Base-by-base conservation (phyloP, 2,329 filamentous ascomycete species). In the Trichoderma aggressivum region DNA sequence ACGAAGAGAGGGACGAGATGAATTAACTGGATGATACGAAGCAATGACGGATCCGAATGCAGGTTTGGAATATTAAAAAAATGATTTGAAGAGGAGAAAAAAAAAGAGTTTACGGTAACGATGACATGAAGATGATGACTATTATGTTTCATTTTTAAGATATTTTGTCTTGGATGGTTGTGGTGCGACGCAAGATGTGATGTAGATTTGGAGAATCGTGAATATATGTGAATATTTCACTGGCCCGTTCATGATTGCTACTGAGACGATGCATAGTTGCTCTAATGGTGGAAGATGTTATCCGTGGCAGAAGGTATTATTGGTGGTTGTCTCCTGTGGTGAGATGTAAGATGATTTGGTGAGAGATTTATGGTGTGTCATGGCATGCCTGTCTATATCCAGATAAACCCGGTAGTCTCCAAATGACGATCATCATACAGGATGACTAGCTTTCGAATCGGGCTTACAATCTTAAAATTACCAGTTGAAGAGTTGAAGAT, bases 81-180 rank as follows among this genome's bases (percentile, higher is more conserved):
- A 28, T 3, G 26, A 28, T 28, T 21, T 16, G n/a, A 4, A 21
- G 34, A 53, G 5, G 16, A 55, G 55, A 67, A 53, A 71, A 70
- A 61, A 61, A 43, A 34, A 53, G 65, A 72, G 36, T 64, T 71
- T 63, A 72, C 55, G 70, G 63, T 72, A 59, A 72, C 32, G 70
- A 72, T 70, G 32, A 60, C n/a, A 68, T 60, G 64, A 69, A 53
- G 39, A 69, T 61, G 39, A 70, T 50, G 59, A 70, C 34, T 53
- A 47, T 70, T 26, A 43, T 11, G 16, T 56, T 36, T 63, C 43
- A 53, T 12, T 21, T 43, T 55, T 18, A 18, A 34, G 32, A 34
- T 47, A 5, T 24, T 24, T 32, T 43, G 4, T 39, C 28, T 34
- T 32, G 11, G 28, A n/a, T 24, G 55, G 12, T 32, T 32, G 14